A percentile compares a stretch with the other conserved stretches of the same genome.
phyloP scores from a whole-genome alignment of 1,139 yeast species.

The Lodderomyces theae region DNA sequence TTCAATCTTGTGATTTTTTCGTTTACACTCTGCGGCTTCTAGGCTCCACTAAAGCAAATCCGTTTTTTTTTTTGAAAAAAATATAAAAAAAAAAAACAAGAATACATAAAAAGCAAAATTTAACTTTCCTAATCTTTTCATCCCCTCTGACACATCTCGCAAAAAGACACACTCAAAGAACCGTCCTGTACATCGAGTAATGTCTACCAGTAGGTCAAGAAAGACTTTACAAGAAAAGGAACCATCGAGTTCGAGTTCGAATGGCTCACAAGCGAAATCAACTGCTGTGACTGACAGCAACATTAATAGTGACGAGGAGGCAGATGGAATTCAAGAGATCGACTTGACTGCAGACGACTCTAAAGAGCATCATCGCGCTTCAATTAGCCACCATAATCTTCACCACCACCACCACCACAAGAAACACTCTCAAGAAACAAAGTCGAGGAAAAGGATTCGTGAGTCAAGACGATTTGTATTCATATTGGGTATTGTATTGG shows the following conservation, averaged over 20 bases:
- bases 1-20: too few species aligned
- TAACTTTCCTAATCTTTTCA: too few species aligned
- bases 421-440: conserved; percentile 4
- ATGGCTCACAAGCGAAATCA: neutral
- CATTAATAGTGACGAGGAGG: neutral
- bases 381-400: conserved; percentile 3
- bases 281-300: neutral
- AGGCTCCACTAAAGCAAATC: too few species aligned
- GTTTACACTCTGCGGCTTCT: too few species aligned
- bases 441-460: conserved; percentile 23
- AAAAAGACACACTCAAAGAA: too few species aligned
- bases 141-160: too few species aligned
- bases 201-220: conserved; percentile 1
- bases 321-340: conserved; percentile 1
- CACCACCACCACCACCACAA: conserved; percentile 6
- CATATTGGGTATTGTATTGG: conserved; percentile 63
- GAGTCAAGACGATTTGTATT: conserved; percentile 50
- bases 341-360: neutral
- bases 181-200: neutral
- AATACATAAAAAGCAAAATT: too few species aligned
- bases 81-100: too few species aligned
- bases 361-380: neutral
- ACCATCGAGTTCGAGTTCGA: too few species aligned
- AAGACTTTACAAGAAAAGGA: neutral
- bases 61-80: too few species aligned